A percentile compares a stretch with the other conserved stretches of the same genome.
phyloP scores from a whole-genome alignment of 768 basidiomycete genomes.

The Russula sp. region DNA sequence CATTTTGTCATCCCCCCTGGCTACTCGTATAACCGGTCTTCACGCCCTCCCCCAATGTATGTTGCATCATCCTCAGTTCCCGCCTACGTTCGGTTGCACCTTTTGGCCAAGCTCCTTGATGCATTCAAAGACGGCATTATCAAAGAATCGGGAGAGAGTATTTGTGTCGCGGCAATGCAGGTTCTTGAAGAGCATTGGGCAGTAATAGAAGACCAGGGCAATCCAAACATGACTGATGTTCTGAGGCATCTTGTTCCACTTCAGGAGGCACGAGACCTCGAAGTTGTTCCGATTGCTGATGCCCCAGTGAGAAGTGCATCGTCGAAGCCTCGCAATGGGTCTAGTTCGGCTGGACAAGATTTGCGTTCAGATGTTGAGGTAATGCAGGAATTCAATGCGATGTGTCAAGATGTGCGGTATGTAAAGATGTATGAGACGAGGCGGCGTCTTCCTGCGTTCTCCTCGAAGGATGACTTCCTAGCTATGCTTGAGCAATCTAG shows the following conservation, averaged over 20 bases:
- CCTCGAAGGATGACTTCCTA: conserved; percentile 57
- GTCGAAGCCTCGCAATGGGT: conserved; percentile 21
- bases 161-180: conserved; percentile 63
- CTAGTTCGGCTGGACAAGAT: conserved; percentile 31
- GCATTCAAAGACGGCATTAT: conserved; percentile 49
- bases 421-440: conserved; percentile 47
- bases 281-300: not conserved
- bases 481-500: conserved; percentile 46
- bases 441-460: conserved; percentile 68
- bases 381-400: conserved; percentile 43
- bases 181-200: conserved; percentile 68
- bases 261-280: not conserved
- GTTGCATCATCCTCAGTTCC: conserved; percentile 61
- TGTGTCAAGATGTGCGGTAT: conserved; percentile 44
- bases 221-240: conserved; percentile 67
- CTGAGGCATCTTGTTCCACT: conserved; percentile 50
- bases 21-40: conserved; percentile 40
- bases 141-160: conserved; percentile 59
- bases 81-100: conserved; percentile 76
- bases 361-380: conserved; percentile 42
- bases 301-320: not conserved
- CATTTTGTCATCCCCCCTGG: conserved; percentile 53
- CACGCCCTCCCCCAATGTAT: conserved; percentile 60
- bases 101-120: conserved; percentile 58
- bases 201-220: conserved; percentile 54